Percentiles rank a stretch among this genome's conserved stretches.
These are phyloP conservation scores for Fusarium sp. DNA, from an alignment of 2,329 filamentous ascomycete genomes.

Conservation along the genomic window DNA sequence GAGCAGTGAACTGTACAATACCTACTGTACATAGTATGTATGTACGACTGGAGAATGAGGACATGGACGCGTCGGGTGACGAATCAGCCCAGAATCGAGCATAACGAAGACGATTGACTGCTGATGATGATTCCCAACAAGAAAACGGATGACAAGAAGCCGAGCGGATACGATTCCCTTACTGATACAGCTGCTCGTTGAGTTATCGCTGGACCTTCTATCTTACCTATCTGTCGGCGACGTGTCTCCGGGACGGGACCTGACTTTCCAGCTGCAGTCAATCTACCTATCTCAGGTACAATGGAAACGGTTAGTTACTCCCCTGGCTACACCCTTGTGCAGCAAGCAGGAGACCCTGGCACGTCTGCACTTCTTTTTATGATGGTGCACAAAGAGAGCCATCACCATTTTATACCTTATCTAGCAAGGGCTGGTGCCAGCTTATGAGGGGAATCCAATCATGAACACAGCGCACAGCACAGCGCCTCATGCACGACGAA, in stretches of 20 bases:
- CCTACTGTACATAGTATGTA: constrained; percentile 15
- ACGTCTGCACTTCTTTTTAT: constrained; percentile 39
- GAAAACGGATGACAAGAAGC: constrained; percentile 39
- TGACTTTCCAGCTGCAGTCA: constrained; percentile 27
- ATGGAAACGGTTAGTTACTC: constrained; percentile 30
- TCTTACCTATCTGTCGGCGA: constrained; percentile 11
- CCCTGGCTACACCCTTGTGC: constrained; percentile 42
- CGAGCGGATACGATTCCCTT: constrained; percentile 8
- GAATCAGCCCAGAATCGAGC: constrained; percentile 50
- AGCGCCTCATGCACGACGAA: constrained; percentile 41
- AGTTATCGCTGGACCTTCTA: constrained; percentile 13
- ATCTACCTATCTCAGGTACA: constrained; percentile 30
- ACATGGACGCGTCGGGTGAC: constrained; percentile 48
- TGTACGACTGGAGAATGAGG: constrained; percentile 44
- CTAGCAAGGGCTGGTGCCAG: constrained; percentile 36
- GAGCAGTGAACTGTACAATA: constrained; percentile 33
- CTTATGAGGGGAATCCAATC: constrained; percentile 39
- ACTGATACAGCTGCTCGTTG: constrained; percentile 16
- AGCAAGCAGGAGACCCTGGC: constrained; percentile 38
- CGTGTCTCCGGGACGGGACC: constrained; percentile 24
- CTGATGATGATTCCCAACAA: constrained; percentile 36
- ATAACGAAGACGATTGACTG: constrained; percentile 27
- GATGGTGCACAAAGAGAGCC: constrained; percentile 38
- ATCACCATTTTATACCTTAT: constrained; percentile 42
- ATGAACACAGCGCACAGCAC: constrained; percentile 34